Percentiles rank a stretch among this genome's conserved stretches.
Evolutionary conservation across 306 rosid genomes (phyloP).

Genomic region (Castanea mollissima): DNA sequence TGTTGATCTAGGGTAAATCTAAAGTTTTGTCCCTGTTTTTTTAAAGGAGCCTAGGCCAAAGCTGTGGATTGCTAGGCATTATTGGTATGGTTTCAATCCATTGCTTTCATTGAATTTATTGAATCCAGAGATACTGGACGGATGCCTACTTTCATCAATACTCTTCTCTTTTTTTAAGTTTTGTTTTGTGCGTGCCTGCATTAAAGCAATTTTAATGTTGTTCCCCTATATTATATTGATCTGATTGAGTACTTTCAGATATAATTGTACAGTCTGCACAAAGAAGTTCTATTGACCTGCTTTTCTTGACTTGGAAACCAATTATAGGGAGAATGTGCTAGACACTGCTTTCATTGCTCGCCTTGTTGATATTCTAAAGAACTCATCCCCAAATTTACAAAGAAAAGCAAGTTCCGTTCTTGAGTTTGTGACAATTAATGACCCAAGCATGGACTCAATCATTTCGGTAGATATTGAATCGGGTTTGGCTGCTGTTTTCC

Average conservation of each 20-base stretch:
- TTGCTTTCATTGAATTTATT: not conserved
- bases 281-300: not conserved
- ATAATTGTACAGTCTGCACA: not conserved
- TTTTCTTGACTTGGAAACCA: not conserved
- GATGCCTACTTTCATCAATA: not conserved
- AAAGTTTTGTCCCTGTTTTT: not conserved
- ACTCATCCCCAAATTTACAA: conserved; percentile 60
- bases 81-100: not conserved
- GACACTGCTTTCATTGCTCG: conserved; percentile 44
- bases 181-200: not conserved
- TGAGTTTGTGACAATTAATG: conserved; percentile 63
- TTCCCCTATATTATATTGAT: not conserved
- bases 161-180: not conserved
- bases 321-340: conserved; percentile 59
- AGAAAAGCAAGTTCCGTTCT: conserved; percentile 75
- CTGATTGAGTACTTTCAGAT: not conserved
- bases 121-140: not conserved
- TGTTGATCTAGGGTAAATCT: not conserved
- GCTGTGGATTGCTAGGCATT: not conserved
- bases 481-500: conserved; percentile 64
- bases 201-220: not conserved
- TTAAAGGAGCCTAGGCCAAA: not conserved
- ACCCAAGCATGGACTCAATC: conserved; percentile 49
- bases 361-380: conserved; percentile 73
- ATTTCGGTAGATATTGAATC: conserved; percentile 54